phyloP scores from a whole-genome alignment of 2,329 filamentous ascomycete genomes.

The Alternaria sp. region DNA sequence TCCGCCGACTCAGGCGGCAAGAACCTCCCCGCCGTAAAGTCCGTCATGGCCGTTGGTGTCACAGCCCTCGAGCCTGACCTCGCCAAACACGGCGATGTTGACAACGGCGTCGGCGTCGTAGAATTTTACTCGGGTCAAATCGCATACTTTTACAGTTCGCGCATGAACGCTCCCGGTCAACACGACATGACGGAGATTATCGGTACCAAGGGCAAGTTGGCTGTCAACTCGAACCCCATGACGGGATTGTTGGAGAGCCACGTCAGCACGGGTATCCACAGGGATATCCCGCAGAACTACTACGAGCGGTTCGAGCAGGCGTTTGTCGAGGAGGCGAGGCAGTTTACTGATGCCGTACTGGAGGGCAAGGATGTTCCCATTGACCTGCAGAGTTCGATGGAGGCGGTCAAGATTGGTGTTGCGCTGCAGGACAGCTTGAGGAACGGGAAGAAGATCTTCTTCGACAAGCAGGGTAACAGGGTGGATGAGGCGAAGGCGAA shows the following conservation, averaged over 20 bases:
- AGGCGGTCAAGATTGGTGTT: constrained; percentile 67
- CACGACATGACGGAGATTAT: constrained; percentile 73
- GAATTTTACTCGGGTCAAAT: constrained; percentile 72
- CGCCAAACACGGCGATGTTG: constrained; percentile 65
- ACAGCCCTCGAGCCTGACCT: constrained; percentile 68
- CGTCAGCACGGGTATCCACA: constrained; percentile 62
- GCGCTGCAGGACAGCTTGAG: constrained; percentile 57
- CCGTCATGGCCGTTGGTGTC: constrained; percentile 64
- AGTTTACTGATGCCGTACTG: constrained; percentile 68
- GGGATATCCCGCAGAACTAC: constrained; percentile 69
- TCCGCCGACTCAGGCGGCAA: constrained; percentile 29
- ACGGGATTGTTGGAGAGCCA: constrained; percentile 65
- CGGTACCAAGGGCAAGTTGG: constrained; percentile 70
- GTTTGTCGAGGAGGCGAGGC: constrained; percentile 69
- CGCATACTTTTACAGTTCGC: constrained; percentile 68
- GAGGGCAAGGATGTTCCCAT: constrained; percentile 65
- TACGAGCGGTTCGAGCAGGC: constrained; percentile 70
- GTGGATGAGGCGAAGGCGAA: constrained; percentile 50
- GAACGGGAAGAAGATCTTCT: constrained; percentile 59
- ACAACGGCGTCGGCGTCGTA: constrained; percentile 70
- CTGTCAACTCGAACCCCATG: constrained; percentile 67
- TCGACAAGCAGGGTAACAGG: constrained; percentile 63
- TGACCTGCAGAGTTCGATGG: constrained; percentile 65
- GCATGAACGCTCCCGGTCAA: constrained; percentile 74
- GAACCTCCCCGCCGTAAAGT: constrained; percentile 60